A percentile compares a stretch with the other conserved stretches of the same genome.
Conservation (phyloP, 1,139 yeast genomes). For the Barnettozyma hawaiiensis region DNA sequence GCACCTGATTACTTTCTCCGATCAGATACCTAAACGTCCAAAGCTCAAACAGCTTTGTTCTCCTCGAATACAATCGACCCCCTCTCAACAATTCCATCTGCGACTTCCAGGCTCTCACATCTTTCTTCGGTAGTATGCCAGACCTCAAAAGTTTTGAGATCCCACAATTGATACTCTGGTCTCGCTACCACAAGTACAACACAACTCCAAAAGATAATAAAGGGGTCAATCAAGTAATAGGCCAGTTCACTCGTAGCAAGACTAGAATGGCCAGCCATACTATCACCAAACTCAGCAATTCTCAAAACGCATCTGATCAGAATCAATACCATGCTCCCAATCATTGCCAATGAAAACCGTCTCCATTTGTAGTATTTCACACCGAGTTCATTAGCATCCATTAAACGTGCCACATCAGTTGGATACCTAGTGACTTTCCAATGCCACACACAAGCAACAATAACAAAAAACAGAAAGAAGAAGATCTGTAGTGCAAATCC, state of each 20-base stretch:
- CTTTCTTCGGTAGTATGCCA: not conserved
- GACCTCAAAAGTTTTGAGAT: not conserved
- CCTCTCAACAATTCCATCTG: not conserved
- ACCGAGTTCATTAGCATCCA: not conserved
- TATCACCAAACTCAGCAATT: constrained; percentile 1
- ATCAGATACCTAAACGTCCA: not conserved
- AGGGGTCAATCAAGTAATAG: constrained; percentile 33
- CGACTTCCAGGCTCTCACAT: not conserved
- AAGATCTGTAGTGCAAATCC: constrained; percentile 1
- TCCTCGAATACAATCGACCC: not conserved
- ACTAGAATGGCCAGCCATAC: constrained; percentile 23
- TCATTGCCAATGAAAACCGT: not conserved
- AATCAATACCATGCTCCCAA: not conserved
- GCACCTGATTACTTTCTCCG: no score
- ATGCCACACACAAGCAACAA: not conserved
- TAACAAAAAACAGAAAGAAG: not conserved
- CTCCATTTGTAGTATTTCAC: not conserved
- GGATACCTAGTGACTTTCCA: not conserved
- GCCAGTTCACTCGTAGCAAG: constrained; percentile 33
- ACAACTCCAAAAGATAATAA: constrained; percentile 1
- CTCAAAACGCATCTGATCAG: constrained; percentile 5
- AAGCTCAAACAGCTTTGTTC: not conserved
- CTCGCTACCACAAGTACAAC: not conserved
- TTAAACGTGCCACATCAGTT: not conserved
- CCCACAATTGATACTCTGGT: constrained; percentile 1